These are phyloP conservation scores for Leccinum solheimii DNA, from an alignment of 1,284 basidiomycete genomes.

Conservation along the genomic window DNA sequence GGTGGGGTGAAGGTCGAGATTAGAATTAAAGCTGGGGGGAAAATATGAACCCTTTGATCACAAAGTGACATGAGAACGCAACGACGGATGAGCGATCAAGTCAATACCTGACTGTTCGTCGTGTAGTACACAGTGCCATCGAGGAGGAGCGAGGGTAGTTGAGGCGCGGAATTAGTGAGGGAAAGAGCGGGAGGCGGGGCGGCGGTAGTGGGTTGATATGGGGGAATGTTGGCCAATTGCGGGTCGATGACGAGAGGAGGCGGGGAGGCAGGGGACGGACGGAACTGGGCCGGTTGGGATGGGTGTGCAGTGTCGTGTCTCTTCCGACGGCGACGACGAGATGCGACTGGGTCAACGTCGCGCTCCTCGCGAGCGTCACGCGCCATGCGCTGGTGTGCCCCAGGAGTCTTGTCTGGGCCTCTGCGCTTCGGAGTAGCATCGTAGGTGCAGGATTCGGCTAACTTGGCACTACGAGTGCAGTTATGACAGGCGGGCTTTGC, in stretches of 20 bases:
- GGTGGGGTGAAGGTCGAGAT: conserved; percentile 4
- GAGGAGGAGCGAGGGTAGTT: conserved; percentile 4
- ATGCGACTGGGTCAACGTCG: conserved; percentile 26
- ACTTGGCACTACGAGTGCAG: conserved; percentile 53
- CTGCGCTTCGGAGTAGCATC: conserved; percentile 71
- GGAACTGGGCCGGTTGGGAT: conserved; percentile 10
- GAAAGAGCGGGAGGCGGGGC: background rate
- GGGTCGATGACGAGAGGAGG: conserved; percentile 27
- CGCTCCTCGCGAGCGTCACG: conserved; percentile 36
- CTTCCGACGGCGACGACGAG: conserved; percentile 42
- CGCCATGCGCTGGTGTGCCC: conserved; percentile 62
- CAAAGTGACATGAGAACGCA: conserved; percentile 27
- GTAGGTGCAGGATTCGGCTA: conserved; percentile 52
- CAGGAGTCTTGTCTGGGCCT: conserved; percentile 73
- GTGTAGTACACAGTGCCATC: conserved; percentile 12
- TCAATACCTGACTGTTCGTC: conserved; percentile 34
- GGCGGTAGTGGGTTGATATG: conserved; percentile 6
- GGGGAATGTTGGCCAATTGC: conserved; percentile 21
- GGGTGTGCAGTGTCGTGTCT: conserved; percentile 4
- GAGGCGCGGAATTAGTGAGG: conserved; percentile 6
- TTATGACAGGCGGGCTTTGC: conserved; percentile 73
- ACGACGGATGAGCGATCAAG: conserved; percentile 22
- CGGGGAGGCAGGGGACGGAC: conserved; percentile 1
- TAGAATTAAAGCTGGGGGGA: conserved; percentile 5
- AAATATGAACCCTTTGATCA: conserved; percentile 26